phyloP scores from a whole-genome alignment of 2,329 filamentous ascomycete genomes.

The Diatrype stigma region DNA sequence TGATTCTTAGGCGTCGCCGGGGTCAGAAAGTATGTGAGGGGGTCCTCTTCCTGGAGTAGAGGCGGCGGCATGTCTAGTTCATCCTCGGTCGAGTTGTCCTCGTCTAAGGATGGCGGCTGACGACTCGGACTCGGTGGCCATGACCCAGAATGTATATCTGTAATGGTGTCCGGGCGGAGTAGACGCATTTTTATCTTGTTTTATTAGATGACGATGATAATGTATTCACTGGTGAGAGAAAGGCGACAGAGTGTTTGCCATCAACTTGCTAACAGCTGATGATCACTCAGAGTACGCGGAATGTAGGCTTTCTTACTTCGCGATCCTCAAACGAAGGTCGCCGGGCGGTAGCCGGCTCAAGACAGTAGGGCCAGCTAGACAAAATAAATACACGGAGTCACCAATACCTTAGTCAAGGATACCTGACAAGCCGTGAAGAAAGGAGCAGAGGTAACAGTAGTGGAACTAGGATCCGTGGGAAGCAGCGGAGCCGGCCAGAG shows the following conservation, averaged over 20 bases:
- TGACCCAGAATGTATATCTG: constrained; percentile 38
- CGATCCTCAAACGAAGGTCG: constrained; percentile 14
- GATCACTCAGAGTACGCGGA: constrained; percentile 8
- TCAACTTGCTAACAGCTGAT: neutral
- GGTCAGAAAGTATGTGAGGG: constrained; percentile 53
- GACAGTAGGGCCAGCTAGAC: constrained; percentile 6
- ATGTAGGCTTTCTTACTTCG: constrained; percentile 8
- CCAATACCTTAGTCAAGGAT: constrained; percentile 13
- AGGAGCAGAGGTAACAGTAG: constrained; percentile 4
- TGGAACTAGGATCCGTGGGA: constrained; percentile 12
- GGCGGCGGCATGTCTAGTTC: constrained; percentile 32
- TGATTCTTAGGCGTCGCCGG: constrained; percentile 39
- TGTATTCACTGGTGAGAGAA: constrained; percentile 4
- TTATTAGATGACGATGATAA: constrained; percentile 6
- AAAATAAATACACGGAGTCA: constrained; percentile 12
- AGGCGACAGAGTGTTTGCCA: constrained; percentile 4
- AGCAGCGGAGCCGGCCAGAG: constrained; percentile 11
- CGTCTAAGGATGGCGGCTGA: constrained; percentile 38
- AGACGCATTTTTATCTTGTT: constrained; percentile 24
- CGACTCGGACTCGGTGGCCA: constrained; percentile 51
- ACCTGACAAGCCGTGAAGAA: constrained; percentile 18
- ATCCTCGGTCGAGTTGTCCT: constrained; percentile 40
- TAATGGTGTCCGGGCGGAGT: constrained; percentile 14
- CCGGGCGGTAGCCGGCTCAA: constrained; percentile 24
- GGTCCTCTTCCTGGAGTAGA: constrained; percentile 43